Evolutionary conservation across 371 early-diverging fungal species (phyloP), one percentile per base, ranked within the genome.

Genomic region (Apophysomyces sp.): DNA sequence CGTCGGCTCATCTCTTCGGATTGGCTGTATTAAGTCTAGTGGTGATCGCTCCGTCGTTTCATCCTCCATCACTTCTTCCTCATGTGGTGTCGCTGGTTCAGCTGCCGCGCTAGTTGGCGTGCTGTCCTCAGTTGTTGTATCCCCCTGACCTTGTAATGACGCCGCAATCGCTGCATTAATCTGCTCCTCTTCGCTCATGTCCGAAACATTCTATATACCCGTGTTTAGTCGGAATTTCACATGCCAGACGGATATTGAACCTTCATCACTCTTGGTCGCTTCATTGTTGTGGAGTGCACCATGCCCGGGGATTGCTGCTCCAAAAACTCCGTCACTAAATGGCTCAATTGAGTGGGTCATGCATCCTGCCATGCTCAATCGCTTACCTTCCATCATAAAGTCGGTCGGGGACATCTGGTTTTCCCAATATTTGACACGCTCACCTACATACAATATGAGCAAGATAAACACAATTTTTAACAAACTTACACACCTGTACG

Each of bases 131-230:
- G 40, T 64, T 67, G 8, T 9, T 9, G 27, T 44, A 21, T 44
- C 49, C 24, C 52, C 57, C n/a, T 53, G 71, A 12, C 69, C 75
- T 18, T 77, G 77, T 66, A 86, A 74, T 18, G 90, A 89, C 3
- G 92, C 93, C 31, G 82, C 85, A 60, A 96, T 85, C 12, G 95
- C 96, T 13, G 91, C 86, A 29, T 86, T 83, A 27, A 95, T 69
- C 62, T 93, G 93, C 62, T 97, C 97, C 32, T 95, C 97, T 76
- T 96, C 97, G 11, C 89, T 85, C 87, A 96, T 86, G 32, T 91
- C 92, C n/a, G 78, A 75, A 1, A 86, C 55, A 29, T 66, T 67
- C 69, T 76, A 58, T 28, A n/a, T 16, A 49, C 29, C 16, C n/a
- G n/a, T n/a, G 32, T 52, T n/a, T 64, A 21, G 16, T 24, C 37